These are phyloP conservation scores for Fusarium nisikadoi DNA, from an alignment of 2,329 filamentous ascomycete species.

Conservation along the genomic window DNA sequence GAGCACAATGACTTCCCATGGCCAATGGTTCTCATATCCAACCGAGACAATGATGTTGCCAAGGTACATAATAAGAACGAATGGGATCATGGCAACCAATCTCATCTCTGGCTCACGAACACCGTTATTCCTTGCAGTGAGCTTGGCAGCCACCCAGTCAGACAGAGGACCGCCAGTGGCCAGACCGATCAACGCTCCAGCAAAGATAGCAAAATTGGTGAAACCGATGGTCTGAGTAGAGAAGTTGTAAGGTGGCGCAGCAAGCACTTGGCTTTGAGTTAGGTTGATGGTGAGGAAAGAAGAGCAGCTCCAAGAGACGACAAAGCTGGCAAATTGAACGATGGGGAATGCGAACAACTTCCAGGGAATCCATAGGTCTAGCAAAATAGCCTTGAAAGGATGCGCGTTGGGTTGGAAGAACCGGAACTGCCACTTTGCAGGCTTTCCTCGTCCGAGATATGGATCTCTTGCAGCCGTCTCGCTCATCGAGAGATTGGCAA, in stretches of 20 bases:
- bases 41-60: neutral
- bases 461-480: neutral
- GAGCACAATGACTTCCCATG: neutral
- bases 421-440: slow-evolving; percentile 1
- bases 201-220: neutral
- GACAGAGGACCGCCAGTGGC: neutral
- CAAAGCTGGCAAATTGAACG: neutral
- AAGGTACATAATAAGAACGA: neutral
- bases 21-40: neutral
- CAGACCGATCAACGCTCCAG: neutral
- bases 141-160: neutral
- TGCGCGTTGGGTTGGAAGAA: neutral
- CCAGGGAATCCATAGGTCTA: neutral
- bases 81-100: neutral
- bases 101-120: neutral
- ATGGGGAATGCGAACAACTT: neutral
- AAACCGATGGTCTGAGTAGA: neutral
- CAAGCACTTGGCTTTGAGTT: neutral
- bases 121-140: neutral
- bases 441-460: neutral
- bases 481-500: neutral
- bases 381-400: neutral
- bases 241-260: slow-evolving; percentile 1
- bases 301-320: neutral
- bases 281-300: neutral